Base-by-base conservation (phyloP, 257 asterid genomes). In the Solanum tacnaense region DNA sequence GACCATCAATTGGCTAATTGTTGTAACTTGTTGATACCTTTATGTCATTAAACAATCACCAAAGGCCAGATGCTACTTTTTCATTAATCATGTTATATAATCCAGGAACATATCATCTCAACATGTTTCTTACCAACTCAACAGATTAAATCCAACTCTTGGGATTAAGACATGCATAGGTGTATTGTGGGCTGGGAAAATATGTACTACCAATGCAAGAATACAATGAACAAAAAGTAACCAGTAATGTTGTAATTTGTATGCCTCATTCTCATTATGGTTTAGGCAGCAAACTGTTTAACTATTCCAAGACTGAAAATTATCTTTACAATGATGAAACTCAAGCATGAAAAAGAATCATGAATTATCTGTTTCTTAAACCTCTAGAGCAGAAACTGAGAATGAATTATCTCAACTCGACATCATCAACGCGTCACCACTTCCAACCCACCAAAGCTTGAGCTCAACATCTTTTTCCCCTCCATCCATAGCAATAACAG, bases 401-500 rank as follows among this genome's bases (percentile, higher is more conserved):
- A 39, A 68, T 39, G 72, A 83, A 41, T 39, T 72, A 58, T 71
- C 68, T 84, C 91, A 93, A 92, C 36, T 88, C 88, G 91, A 83
- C 81, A 88, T 90, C 89, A 90, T 85, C n/a, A 89, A 38, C 0
- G 91, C 52, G 76, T 89, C 91, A 88, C 83, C 70, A 18, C 88
- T 89, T 65, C 88, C 92, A 84, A 31, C 72, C 92, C 91, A 82
- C 96, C 98, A 93, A 60, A 87, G 90, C 84, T 62, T 72, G 36
- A 70, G 83, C 71, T 41, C 88, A 65, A 88, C 91, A 65, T 87
- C 89, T 18, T 88, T 89, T 10, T 60, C 75, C 60, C 44, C 88
- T 29, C 16, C 72, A 44, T 92, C 93, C 88, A 84, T 90, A 82
- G 31, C 88, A 62, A 83, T 52, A 16, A 86, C 87, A 16, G 96